Conservation (phyloP, 2,329 filamentous ascomycete genomes). For the Fusarium sulawesiense region DNA sequence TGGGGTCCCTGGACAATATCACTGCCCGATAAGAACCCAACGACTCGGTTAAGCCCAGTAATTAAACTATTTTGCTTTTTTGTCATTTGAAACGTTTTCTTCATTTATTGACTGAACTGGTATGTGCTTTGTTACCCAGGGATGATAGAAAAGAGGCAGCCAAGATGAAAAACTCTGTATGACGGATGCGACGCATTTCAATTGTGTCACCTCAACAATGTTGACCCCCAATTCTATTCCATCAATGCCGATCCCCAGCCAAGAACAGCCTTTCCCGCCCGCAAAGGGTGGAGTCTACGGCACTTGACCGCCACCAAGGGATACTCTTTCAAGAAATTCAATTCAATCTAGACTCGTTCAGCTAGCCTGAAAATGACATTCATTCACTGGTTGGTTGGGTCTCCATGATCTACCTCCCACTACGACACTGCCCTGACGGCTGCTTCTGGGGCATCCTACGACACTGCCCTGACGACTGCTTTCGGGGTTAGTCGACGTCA, state of each 20-base stretch:
- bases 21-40: constrained; percentile 40
- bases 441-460: not conserved
- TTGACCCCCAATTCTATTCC: not conserved
- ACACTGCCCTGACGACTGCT: not conserved
- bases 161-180: not conserved
- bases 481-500: not conserved
- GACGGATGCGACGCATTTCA: not conserved
- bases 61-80: constrained; percentile 38
- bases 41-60: constrained; percentile 42
- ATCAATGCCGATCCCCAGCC: constrained; percentile 9
- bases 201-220: not conserved
- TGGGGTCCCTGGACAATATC: constrained; percentile 1
- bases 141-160: constrained; percentile 6
- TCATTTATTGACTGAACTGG: not conserved
- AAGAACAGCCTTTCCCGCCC: constrained; percentile 35
- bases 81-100: constrained; percentile 2
- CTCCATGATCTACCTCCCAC: constrained; percentile 16
- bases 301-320: constrained; percentile 33
- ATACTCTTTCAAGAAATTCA: not conserved
- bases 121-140: constrained; percentile 2
- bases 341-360: not conserved
- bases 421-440: constrained; percentile 2
- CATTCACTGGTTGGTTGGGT: constrained; percentile 9
- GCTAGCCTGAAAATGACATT: constrained; percentile 30
- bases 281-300: constrained; percentile 31